Conservation (phyloP, 805 yeast genomes). For the Wickerhamomyces strasburgensis region DNA sequence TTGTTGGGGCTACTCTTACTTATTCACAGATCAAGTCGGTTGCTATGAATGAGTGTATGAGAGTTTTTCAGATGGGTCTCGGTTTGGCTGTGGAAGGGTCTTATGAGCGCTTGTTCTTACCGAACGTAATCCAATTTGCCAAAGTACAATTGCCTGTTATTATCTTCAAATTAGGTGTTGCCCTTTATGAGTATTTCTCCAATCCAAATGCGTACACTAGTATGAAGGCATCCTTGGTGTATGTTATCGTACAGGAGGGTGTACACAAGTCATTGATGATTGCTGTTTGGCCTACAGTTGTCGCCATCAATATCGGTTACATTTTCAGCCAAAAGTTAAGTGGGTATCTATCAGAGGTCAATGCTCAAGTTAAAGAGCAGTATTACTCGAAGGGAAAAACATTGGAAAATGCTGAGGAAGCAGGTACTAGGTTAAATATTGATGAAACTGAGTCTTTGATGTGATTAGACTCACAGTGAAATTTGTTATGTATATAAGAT, state of each 20-base stretch:
- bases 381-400: conserved; percentile 54
- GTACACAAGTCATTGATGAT: conserved; percentile 2
- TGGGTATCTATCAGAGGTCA: conserved; percentile 20
- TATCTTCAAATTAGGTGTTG: conserved; percentile 13
- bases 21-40: too few species aligned
- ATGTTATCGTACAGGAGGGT: not conserved
- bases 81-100: conserved; percentile 1
- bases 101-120: not conserved
- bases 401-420: conserved; percentile 31
- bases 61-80: not conserved
- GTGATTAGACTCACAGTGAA: not conserved
- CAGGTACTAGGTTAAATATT: too few species aligned
- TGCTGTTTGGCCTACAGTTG: conserved; percentile 22
- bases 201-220: conserved; percentile 16
- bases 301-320: conserved; percentile 5
- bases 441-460: not conserved
- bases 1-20: too few species aligned
- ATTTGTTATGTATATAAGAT: not conserved
- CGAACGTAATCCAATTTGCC: conserved; percentile 2
- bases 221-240: conserved; percentile 11
- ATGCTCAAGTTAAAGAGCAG: conserved; percentile 51
- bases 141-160: conserved; percentile 8
- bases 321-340: not conserved
- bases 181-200: conserved; percentile 16
- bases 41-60: not conserved